Evolutionary conservation across 208 protist species (phyloP).

Genomic region (Trypanosoma theileri): DNA sequence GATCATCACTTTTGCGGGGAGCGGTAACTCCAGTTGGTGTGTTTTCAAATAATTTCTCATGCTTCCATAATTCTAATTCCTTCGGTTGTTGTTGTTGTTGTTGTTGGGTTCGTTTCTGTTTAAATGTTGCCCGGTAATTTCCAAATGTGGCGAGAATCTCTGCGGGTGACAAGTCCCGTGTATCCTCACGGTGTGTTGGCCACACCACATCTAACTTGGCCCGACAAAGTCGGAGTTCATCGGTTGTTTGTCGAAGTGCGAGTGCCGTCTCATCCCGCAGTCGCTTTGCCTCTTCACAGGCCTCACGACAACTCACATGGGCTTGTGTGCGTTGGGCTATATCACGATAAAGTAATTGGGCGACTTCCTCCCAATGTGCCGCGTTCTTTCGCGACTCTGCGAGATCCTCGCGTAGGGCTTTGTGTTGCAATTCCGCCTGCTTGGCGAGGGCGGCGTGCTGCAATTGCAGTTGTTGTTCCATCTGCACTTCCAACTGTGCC

Average conservation of each 20-base stretch:
- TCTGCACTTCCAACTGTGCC: no score
- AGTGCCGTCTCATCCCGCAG: slow-evolving; percentile 57
- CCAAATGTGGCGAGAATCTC: slow-evolving; percentile 68
- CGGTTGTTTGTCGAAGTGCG: slow-evolving; percentile 39
- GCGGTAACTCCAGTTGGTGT: no score
- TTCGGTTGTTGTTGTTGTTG: neutral
- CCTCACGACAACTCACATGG: slow-evolving; percentile 75
- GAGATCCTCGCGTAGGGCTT: slow-evolving; percentile 68
- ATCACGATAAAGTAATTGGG: slow-evolving; percentile 87
- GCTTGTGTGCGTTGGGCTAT: slow-evolving; percentile 71
- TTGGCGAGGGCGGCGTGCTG: slow-evolving; percentile 18
- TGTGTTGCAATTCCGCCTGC: slow-evolving; percentile 66
- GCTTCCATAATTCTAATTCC: neutral
- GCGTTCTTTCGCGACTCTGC: slow-evolving; percentile 62
- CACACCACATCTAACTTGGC: slow-evolving; percentile 85
- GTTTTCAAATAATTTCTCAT: neutral
- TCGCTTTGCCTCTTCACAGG: slow-evolving; percentile 83
- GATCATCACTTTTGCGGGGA: slow-evolving; percentile 1
- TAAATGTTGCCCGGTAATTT: slow-evolving; percentile 23
- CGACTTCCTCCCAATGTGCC: slow-evolving; percentile 82
- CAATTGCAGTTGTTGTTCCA: no score
- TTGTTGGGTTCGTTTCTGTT: slow-evolving; percentile 15
- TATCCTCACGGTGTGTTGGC: slow-evolving; percentile 75
- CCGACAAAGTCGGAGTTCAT: slow-evolving; percentile 51
- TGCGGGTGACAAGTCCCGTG: slow-evolving; percentile 52